Percentiles rank a stretch among this genome's conserved stretches.
phyloP scores from a whole-genome alignment of 108 stramenopile species.

The Fragilaria crotonensis region DNA sequence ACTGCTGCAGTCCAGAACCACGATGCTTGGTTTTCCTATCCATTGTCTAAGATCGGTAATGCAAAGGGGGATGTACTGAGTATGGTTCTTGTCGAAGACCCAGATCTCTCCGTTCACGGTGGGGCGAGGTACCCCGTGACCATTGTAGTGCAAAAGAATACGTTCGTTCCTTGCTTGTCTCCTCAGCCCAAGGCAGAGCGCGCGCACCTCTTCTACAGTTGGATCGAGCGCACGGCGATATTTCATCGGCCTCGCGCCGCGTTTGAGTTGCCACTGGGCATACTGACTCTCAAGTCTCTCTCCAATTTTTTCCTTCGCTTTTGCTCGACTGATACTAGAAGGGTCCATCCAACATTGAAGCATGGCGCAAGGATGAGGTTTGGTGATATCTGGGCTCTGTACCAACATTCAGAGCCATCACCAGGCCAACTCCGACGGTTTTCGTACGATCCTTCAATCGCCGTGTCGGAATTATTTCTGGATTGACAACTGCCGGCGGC shows the following conservation, averaged over 20 bases:
- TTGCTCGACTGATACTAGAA: slow-evolving; percentile 46
- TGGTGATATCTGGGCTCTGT: slow-evolving; percentile 95
- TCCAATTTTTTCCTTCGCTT: slow-evolving; percentile 86
- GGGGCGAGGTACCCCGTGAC: slow-evolving; percentile 96
- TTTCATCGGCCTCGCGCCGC: slow-evolving; percentile 38
- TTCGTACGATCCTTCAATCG: slow-evolving; percentile 90
- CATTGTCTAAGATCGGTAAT: slow-evolving; percentile 85
- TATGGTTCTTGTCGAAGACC: slow-evolving; percentile 92
- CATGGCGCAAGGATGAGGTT: slow-evolving; percentile 85
- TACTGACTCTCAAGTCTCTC: slow-evolving; percentile 88
- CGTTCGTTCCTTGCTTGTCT: slow-evolving; percentile 72
- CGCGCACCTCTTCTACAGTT: slow-evolving; percentile 87
- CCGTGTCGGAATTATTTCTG: slow-evolving; percentile 67
- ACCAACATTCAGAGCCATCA: slow-evolving; percentile 88
- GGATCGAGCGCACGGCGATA: slow-evolving; percentile 89
- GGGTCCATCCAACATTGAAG: slow-evolving; percentile 97
- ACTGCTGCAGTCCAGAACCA: slow-evolving; percentile 89
- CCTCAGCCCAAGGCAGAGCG: slow-evolving; percentile 69
- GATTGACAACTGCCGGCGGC: not conserved
- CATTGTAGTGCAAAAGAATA: slow-evolving; percentile 96
- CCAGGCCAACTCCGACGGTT: slow-evolving; percentile 89
- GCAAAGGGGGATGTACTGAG: slow-evolving; percentile 95
- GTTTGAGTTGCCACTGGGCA: slow-evolving; percentile 75
- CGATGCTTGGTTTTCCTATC: slow-evolving; percentile 81
- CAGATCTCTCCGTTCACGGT: slow-evolving; percentile 95